phyloP scores from a whole-genome alignment of 352 stramenopile genomes.

The Aphanomyces stellatus region DNA sequence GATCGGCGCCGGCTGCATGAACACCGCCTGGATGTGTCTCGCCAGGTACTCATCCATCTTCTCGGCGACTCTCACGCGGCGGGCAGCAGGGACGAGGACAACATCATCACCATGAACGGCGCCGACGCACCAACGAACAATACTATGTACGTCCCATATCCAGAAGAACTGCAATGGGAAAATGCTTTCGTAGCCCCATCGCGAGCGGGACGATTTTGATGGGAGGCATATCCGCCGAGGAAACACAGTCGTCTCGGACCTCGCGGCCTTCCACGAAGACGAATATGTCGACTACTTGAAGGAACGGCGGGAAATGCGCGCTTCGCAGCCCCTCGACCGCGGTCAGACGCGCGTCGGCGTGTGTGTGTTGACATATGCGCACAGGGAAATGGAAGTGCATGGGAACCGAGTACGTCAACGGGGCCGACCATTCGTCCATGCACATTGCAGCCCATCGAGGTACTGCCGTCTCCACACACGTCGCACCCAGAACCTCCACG shows the following conservation, averaged over 20 bases:
- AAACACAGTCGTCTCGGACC: not conserved
- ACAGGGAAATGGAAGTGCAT: slow-evolving; percentile 20
- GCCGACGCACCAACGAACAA: too few relatives aligned
- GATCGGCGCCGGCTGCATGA: not conserved
- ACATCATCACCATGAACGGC: too few relatives aligned
- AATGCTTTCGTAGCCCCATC: not conserved
- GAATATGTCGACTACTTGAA: slow-evolving; percentile 17
- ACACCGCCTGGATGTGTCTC: not conserved
- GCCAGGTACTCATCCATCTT: not conserved
- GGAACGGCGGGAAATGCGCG: slow-evolving; percentile 14
- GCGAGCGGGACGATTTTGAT: not conserved
- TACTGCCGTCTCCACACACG: not conserved
- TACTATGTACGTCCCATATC: too few relatives aligned
- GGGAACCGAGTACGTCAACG: slow-evolving; percentile 3
- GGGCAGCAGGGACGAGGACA: too few relatives aligned
- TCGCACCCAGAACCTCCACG: not conserved
- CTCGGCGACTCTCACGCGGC: too few relatives aligned
- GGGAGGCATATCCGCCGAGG: not conserved
- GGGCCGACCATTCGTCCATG: slow-evolving; percentile 2
- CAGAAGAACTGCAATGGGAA: too few relatives aligned
- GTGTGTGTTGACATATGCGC: not conserved
- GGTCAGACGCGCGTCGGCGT: too few relatives aligned
- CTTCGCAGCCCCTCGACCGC: slow-evolving; percentile 9
- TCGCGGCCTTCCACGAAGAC: slow-evolving; percentile 16
- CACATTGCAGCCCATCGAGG: not conserved